Conservation (phyloP, 2,329 filamentous ascomycete genomes). For the Nectriaceae sp. region DNA sequence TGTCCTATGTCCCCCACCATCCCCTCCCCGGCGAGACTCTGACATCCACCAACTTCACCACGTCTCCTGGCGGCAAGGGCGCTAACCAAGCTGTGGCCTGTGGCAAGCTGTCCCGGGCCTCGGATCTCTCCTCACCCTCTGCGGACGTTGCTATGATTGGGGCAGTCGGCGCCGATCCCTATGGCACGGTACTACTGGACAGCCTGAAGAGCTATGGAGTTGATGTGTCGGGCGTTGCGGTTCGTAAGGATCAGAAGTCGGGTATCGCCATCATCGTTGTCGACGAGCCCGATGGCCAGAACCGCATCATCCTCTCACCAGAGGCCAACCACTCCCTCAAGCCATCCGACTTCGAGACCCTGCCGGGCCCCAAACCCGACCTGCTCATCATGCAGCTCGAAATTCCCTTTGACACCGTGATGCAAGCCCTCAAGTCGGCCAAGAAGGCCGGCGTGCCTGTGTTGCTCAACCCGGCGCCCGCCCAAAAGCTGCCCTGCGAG, state of each 20-base stretch:
- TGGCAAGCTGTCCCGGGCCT: conserved; percentile 71
- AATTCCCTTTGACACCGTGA: conserved; percentile 66
- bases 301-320: conserved; percentile 73
- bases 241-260: conserved; percentile 52
- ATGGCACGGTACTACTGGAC: conserved; percentile 60
- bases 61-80: conserved; percentile 88
- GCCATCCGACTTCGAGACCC: conserved; percentile 36
- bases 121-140: conserved; percentile 35
- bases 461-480: conserved; percentile 84
- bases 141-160: conserved; percentile 69
- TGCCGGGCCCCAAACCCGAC: conserved; percentile 49
- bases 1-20: conserved; percentile 82
- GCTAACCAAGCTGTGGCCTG: conserved; percentile 94
- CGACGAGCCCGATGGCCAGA: conserved; percentile 71
- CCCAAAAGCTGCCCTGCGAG: conserved; percentile 65
- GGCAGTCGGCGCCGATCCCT: conserved; percentile 69
- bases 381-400: conserved; percentile 79
- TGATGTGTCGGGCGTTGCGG: conserved; percentile 55
- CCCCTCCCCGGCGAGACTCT: conserved; percentile 86
- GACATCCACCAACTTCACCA: conserved; percentile 74
- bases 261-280: conserved; percentile 77
- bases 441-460: conserved; percentile 56
- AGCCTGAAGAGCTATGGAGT: conserved; percentile 65
- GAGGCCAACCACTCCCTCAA: conserved; percentile 64
- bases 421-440: conserved; percentile 59